A percentile compares a stretch with the other conserved stretches of the same genome.
These are phyloP conservation scores for Epichloe uncinata DNA, from an alignment of 2,329 filamentous ascomycete genomes.

Conservation along the genomic window DNA sequence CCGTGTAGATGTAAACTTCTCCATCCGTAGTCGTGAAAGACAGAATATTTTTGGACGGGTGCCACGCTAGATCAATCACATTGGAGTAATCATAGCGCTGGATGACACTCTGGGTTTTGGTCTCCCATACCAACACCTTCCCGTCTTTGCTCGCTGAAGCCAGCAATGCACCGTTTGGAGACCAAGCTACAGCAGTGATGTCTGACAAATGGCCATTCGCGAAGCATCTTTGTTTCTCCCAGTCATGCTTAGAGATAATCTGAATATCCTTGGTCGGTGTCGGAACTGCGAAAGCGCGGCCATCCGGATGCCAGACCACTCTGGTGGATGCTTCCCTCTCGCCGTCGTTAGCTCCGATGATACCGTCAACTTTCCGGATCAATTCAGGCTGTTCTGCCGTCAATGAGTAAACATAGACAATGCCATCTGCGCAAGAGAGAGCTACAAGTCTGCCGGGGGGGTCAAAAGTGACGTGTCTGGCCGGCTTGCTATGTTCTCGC, in stretches of 20 bases:
- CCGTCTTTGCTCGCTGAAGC: slow-evolving; percentile 56
- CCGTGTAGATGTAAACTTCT: slow-evolving; percentile 79
- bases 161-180: slow-evolving; percentile 82
- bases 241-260: slow-evolving; percentile 77
- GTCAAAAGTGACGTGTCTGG: slow-evolving; percentile 87
- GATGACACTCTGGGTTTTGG: slow-evolving; percentile 70
- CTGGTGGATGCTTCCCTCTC: slow-evolving; percentile 60
- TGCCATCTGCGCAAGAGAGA: slow-evolving; percentile 76
- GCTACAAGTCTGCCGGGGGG: slow-evolving; percentile 62
- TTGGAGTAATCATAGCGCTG: slow-evolving; percentile 68
- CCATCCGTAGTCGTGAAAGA: slow-evolving; percentile 90
- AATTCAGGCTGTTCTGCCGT: slow-evolving; percentile 67
- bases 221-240: slow-evolving; percentile 76
- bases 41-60: slow-evolving; percentile 74
- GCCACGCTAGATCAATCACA: slow-evolving; percentile 80
- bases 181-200: slow-evolving; percentile 83
- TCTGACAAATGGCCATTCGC: slow-evolving; percentile 67
- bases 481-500: slow-evolving; percentile 70
- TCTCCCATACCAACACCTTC: slow-evolving; percentile 75
- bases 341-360: slow-evolving; percentile 66
- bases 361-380: slow-evolving; percentile 69
- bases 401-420: slow-evolving; percentile 81
- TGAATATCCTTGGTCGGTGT: slow-evolving; percentile 75
- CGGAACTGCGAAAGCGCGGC: slow-evolving; percentile 74
- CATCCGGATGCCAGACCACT: slow-evolving; percentile 87